A percentile compares a stretch with the other conserved stretches of the same genome.
phyloP scores from a whole-genome alignment of 106 monocot species.

The Apostasia shenzhenica region DNA sequence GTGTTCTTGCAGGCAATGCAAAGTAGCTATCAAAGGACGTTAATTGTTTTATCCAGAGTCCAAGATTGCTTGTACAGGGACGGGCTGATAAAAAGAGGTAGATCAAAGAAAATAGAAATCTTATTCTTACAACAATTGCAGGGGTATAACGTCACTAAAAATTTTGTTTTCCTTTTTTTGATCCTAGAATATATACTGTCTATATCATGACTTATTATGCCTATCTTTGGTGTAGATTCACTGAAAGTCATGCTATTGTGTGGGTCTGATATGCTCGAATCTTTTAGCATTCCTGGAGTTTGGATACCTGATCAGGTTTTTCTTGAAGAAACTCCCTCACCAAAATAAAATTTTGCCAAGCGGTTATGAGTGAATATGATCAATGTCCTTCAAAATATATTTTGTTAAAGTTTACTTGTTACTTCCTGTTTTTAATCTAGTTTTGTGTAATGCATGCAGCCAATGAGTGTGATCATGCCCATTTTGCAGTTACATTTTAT shows the following conservation, averaged over 20 bases:
- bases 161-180: too few species aligned
- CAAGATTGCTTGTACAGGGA: conserved; percentile 29
- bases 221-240: conserved; percentile 30
- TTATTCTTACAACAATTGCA: too few species aligned
- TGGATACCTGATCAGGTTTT: conserved; percentile 92
- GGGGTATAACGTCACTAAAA: too few species aligned
- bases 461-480: background rate
- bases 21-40: conserved; percentile 64
- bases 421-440: too few species aligned
- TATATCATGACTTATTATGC: background rate
- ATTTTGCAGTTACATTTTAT: too few species aligned
- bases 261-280: conserved; percentile 92
- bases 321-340: background rate
- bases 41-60: conserved; percentile 61
- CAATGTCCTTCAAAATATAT: background rate
- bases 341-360: too few species aligned
- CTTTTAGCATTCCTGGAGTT: conserved; percentile 71
- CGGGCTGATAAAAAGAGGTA: conserved; percentile 38
- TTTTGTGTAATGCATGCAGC: background rate
- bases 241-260: conserved; percentile 93
- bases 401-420: background rate
- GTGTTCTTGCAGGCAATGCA: conserved; percentile 50
- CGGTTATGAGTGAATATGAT: background rate
- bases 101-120: background rate
- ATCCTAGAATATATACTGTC: background rate